Percentiles rank a stretch among this genome's conserved stretches.
phyloP scores from a whole-genome alignment of 768 basidiomycete species.

The Galerina sulciceps region DNA sequence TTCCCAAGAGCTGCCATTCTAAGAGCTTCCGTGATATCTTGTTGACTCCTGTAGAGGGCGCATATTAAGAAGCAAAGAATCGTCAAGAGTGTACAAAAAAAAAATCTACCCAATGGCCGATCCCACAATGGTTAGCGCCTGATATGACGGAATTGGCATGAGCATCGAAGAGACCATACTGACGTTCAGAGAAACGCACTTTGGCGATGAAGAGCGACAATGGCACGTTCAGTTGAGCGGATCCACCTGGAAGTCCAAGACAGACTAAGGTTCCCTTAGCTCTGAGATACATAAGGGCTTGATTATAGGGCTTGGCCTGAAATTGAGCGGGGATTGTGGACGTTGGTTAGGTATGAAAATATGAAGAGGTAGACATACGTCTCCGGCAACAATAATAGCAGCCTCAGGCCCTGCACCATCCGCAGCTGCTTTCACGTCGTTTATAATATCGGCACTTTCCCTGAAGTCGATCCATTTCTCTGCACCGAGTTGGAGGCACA shows the following conservation, averaged over 20 bases:
- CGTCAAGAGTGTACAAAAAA: neutral
- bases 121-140: slow-evolving; percentile 42
- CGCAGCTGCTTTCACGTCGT: slow-evolving; percentile 62
- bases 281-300: slow-evolving; percentile 73
- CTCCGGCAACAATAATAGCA: slow-evolving; percentile 61
- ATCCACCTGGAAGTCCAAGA: slow-evolving; percentile 63
- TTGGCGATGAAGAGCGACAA: slow-evolving; percentile 44
- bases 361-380: slow-evolving; percentile 30
- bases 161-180: neutral
- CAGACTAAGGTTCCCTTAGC: slow-evolving; percentile 70
- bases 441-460: slow-evolving; percentile 59
- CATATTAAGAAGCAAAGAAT: slow-evolving; percentile 7
- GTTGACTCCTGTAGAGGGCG: slow-evolving; percentile 56
- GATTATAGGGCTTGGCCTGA: slow-evolving; percentile 44
- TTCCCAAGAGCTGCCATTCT: slow-evolving; percentile 71
- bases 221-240: slow-evolving; percentile 55
- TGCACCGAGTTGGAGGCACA: slow-evolving; percentile 55
- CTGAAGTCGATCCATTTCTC: slow-evolving; percentile 84
- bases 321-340: neutral
- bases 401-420: slow-evolving; percentile 75
- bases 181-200: slow-evolving; percentile 18
- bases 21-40: slow-evolving; percentile 81
- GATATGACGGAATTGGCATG: neutral
- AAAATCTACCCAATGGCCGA: slow-evolving; percentile 37
- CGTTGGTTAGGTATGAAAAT: neutral